Conservation (phyloP, 805 yeast genomes). For the Candida montana region DNA sequence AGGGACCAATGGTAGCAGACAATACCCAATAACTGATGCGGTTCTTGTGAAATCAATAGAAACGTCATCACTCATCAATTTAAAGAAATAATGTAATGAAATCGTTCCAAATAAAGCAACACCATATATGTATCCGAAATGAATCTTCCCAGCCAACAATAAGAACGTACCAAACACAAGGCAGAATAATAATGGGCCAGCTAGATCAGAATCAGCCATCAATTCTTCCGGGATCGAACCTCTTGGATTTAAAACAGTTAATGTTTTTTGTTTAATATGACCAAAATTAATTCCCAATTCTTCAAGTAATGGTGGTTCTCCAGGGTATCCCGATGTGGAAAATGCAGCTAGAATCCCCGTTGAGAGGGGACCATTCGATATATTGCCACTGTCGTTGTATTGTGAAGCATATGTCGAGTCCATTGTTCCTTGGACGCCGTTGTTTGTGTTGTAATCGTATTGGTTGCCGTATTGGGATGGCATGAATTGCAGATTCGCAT, state of each 20-base stretch:
- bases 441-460: background rate
- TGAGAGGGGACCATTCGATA: slow-evolving; percentile 42
- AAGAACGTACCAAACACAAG: slow-evolving; percentile 79
- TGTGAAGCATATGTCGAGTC: slow-evolving; percentile 21
- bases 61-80: slow-evolving; percentile 68
- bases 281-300: slow-evolving; percentile 90
- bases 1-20: slow-evolving; percentile 82
- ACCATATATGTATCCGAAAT: slow-evolving; percentile 95
- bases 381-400: slow-evolving; percentile 20
- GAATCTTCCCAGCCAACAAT: slow-evolving; percentile 85
- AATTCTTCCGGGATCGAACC: slow-evolving; percentile 64
- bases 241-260: slow-evolving; percentile 76
- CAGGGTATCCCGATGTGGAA: slow-evolving; percentile 88
- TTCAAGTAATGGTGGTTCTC: slow-evolving; percentile 89
- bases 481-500: slow-evolving; percentile 25
- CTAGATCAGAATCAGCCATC: slow-evolving; percentile 85
- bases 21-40: slow-evolving; percentile 90
- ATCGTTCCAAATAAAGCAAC: slow-evolving; percentile 89
- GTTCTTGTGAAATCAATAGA: slow-evolving; percentile 59
- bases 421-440: slow-evolving; percentile 32
- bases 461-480: slow-evolving; percentile 23
- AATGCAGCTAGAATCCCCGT: slow-evolving; percentile 86
- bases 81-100: slow-evolving; percentile 77
- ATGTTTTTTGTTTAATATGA: slow-evolving; percentile 80
- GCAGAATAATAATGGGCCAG: slow-evolving; percentile 91